Base-by-base conservation (phyloP, 768 basidiomycete genomes). In the Hygrophorus pudorinus region DNA sequence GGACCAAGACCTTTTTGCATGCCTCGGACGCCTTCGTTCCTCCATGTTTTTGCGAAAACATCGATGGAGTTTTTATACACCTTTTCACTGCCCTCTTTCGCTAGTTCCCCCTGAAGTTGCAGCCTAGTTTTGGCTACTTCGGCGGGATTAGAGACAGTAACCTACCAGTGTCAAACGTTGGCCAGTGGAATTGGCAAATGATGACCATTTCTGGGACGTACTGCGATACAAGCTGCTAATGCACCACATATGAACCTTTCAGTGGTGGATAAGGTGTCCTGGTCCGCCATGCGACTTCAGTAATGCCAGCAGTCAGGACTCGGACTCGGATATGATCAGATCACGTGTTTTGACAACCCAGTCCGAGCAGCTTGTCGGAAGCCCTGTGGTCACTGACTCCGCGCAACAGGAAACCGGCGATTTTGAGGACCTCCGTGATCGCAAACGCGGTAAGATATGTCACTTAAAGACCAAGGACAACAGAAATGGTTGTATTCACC, bases 51-150 rank as follows among this genome's bases (percentile, higher is more conserved):
- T 29, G 65, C 65, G 27, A 94, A 65, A 11, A 87, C 91, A 56
- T 98, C 93, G 33, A 90, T 41, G 65, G 83, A 85, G 58, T 81
- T 87, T 48, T 76, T 86, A 68, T 99, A 99, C 2, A 97, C 87
- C 57, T 79, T 86, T 51, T 65, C 59, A 12, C 71, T 72, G 7
- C 82, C 78, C 5, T 64, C 72, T 56, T 84, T 90, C 28, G 85
- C 79, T 9, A 99, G 76, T 62, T 98, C 96, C 18, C 94, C 96
- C 58, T 98, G 92, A 18, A 99, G 75, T 60, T 99, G 96, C 41
- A 99, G 65, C 44, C 94, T 83, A 33, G 96, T 98, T 65, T 98
- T 98, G 36, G 87, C 85, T 16, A 92, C 89, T 53, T 84, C 83
- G 4, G 80, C 81, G 10, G 82, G 79, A 51, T 87, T 87, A 4